Conservation (phyloP, 2,329 filamentous ascomycete species). For the Pseudogymnoascus sp. region DNA sequence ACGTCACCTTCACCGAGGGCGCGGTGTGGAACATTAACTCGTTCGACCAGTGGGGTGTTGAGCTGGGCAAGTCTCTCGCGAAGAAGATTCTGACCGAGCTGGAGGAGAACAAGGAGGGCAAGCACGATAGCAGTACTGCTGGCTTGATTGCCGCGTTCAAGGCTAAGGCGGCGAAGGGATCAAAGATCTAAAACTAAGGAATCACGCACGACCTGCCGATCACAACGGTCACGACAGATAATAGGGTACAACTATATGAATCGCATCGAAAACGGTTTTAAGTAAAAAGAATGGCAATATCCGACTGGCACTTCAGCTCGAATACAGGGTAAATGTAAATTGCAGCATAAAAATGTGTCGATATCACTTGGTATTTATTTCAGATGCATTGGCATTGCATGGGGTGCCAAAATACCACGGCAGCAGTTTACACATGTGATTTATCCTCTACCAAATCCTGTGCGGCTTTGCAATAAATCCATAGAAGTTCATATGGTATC, state of each 20-base stretch:
- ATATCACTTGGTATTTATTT: too few species aligned
- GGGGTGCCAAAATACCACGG: too few species aligned
- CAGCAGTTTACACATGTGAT: too few species aligned
- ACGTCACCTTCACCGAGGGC: conserved; percentile 95
- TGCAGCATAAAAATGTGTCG: too few species aligned
- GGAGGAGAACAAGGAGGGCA: conserved; percentile 62
- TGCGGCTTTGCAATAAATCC: too few species aligned
- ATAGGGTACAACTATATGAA: background rate
- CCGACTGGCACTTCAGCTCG: too few species aligned
- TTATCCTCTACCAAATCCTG: too few species aligned
- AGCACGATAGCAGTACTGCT: conserved; percentile 81
- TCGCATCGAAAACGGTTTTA: background rate
- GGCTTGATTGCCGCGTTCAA: conserved; percentile 91
- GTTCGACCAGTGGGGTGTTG: conserved; percentile 99
- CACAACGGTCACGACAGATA: background rate
- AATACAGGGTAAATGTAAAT: too few species aligned
- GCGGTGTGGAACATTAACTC: conserved; percentile 99
- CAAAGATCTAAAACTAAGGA: background rate
- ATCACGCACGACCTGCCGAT: background rate
- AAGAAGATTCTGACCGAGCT: conserved; percentile 87
- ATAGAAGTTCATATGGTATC: background rate
- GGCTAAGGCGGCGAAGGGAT: conserved; percentile 39
- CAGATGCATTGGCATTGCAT: too few species aligned
- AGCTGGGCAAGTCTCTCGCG: conserved; percentile 91
- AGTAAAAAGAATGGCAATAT: background rate